Base-by-base conservation (phyloP, 495 filamentous ascomycete genomes). In the Aspergillus kassunensis region DNA sequence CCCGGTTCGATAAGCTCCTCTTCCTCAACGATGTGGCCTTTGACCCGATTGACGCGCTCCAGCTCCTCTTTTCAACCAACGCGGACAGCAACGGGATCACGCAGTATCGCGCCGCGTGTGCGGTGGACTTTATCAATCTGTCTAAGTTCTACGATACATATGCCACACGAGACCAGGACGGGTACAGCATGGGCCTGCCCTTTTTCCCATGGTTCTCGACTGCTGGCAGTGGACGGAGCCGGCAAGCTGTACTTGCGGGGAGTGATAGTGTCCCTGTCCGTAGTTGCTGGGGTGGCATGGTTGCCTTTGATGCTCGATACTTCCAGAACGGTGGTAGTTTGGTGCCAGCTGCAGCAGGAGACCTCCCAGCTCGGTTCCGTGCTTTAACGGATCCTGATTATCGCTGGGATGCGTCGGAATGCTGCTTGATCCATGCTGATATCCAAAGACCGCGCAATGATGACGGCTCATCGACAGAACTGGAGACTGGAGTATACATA, bases 121-220 rank as follows among this genome's bases (percentile, higher is more conserved):
- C 84, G 3, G 69, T 88, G 4, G 89, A 93, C 62, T 91, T 87
- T 55, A 80, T 82, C 60, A 83, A 83, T 40, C 78, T 84, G 1
- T 81, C 89, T 66, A 88, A 88, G 55, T 89, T 85, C 66, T 92
- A 92, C 62, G 88, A 92, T 67, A 84, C 86, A 2, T 91, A 85
- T 70, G 88, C 88, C 86, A 2, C 90, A 85, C 70, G 88, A 87
- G 88, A 92, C 56, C 62, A 77, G 5, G 80, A 90, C 44, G 88
- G 88, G 0, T 86, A 83, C 59, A 77, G 75, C 44, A 75, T 85
- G 55, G 87, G 85, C 0, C 66, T 90, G 0, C 83, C 86, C 0
- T 82, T 89, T 57, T 92, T 75, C 62, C 88, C 88, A 0, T 88
- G 84, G 80, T 91, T 91, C 59, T 71, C 80, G 1, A 68, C 65